These are phyloP conservation scores for Puccinellia tenuiflora DNA, from an alignment of 176 grass and related monocot species.

Conservation along the genomic window DNA sequence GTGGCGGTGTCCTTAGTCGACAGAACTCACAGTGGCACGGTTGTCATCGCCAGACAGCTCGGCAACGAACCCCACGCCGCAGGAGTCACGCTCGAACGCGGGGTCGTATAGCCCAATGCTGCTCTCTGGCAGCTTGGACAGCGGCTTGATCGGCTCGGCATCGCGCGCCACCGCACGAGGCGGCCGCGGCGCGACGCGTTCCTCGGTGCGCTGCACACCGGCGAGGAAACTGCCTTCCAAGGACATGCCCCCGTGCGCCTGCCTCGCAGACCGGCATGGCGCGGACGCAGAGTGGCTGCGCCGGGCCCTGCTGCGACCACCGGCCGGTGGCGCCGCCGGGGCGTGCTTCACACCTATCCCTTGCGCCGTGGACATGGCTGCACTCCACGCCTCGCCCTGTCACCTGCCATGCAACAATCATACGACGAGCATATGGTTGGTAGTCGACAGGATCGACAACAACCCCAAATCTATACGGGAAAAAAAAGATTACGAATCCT, in stretches of 20 bases:
- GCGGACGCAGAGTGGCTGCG: conserved; percentile 16
- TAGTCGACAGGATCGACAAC: neutral
- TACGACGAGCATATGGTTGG: conserved; percentile 17
- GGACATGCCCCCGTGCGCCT: conserved; percentile 34
- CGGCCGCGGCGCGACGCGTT: conserved; percentile 39
- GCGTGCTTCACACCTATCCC: conserved; percentile 54
- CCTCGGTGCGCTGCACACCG: conserved; percentile 41
- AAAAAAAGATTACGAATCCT: neutral
- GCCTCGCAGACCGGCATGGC: conserved; percentile 32
- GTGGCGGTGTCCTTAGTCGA: neutral
- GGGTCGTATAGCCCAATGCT: conserved; percentile 87
- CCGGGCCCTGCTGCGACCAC: conserved; percentile 26
- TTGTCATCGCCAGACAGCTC: conserved; percentile 77
- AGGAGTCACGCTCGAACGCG: conserved; percentile 84
- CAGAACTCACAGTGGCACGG: conserved; percentile 66
- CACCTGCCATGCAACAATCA: conserved; percentile 30
- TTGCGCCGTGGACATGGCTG: conserved; percentile 71
- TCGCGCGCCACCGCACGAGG: conserved; percentile 27
- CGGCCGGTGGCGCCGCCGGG: conserved; percentile 16
- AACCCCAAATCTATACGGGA: neutral
- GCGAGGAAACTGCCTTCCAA: conserved; percentile 57
- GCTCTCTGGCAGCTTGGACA: conserved; percentile 74
- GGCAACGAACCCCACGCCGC: conserved; percentile 90
- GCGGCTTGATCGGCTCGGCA: conserved; percentile 39
- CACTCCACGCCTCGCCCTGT: neutral